Base-by-base conservation (phyloP, 2,329 filamentous ascomycete genomes). In the Triangularia verruculosa region DNA sequence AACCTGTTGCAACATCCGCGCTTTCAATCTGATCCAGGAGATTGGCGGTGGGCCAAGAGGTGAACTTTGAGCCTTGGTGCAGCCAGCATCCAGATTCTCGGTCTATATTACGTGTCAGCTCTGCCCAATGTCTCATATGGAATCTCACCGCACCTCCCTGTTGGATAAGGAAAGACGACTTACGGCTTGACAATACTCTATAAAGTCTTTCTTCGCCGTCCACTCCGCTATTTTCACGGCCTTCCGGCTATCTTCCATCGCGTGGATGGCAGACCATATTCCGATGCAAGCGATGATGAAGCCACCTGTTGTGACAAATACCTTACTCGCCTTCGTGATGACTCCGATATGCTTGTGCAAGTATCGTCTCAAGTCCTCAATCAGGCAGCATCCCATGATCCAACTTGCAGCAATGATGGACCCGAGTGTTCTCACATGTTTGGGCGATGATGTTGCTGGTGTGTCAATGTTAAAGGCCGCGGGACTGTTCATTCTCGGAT, bases 231-330 rank as follows among this genome's bases (percentile, higher is more conserved):
- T 47, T 9, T 11, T 28, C 43, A 57, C 20, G 1, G 62, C 34
- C 22, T 55, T 58, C 1, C 27, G 54, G 22, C 54, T 28, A 30
- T 61, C 62, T 1, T 30, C 8, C 24, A 59, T 61, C 15, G 62
- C 55, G 2, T 43, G 13, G 13, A 64, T 34, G 12, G 62, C 58
- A 15, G 55, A 57, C 62, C 62, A 64, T 56, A 64, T 15, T 7
- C 59, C 62, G 20, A 64, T 47, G n/a, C 62, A 64, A 25, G 62
- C 59, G 32, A 64, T 13, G 5, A 58, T 39, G 25, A 64, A 61
- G 5, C 39, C n/a, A 24, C 58, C 59, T 8, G 51, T 55, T n/a
- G 39, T 30, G 13, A 28, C 52, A 4, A 43, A 20, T 11, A 64
- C 8, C 39, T 13, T 61, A 22, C n/a, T 47, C 13, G 39, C 39